phyloP scores from a whole-genome alignment of 768 basidiomycete genomes.

The Tricholoma saponaceum region DNA sequence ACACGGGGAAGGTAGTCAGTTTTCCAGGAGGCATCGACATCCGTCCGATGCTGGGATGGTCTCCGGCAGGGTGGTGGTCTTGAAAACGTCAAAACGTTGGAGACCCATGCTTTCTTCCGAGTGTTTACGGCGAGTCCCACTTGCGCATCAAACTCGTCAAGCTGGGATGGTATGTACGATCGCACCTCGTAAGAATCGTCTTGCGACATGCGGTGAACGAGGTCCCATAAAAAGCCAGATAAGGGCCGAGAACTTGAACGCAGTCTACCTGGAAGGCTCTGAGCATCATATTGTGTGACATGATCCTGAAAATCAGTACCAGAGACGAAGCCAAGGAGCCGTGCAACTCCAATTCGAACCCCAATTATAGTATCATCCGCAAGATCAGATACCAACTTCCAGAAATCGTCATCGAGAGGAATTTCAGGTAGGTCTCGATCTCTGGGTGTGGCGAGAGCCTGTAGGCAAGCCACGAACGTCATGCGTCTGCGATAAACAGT shows the following conservation, averaged over 20 bases:
- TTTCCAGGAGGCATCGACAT: neutral
- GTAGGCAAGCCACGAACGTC: slow-evolving; percentile 78
- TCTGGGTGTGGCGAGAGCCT: slow-evolving; percentile 46
- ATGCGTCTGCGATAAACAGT: slow-evolving; percentile 56
- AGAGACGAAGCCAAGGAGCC: slow-evolving; percentile 53
- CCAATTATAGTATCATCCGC: slow-evolving; percentile 71
- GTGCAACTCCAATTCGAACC: slow-evolving; percentile 83
- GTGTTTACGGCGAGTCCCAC: neutral
- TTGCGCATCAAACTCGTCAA: neutral
- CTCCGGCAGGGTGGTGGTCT: slow-evolving; percentile 26
- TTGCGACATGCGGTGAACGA: slow-evolving; percentile 44
- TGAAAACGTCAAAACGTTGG: slow-evolving; percentile 31
- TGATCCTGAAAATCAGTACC: slow-evolving; percentile 31
- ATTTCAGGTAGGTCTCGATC: slow-evolving; percentile 31
- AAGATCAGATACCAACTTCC: slow-evolving; percentile 52
- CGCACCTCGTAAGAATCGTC: slow-evolving; percentile 61
- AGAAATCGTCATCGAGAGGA: slow-evolving; percentile 43
- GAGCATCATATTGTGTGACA: slow-evolving; percentile 2
- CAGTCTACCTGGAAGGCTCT: slow-evolving; percentile 23
- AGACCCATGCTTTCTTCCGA: neutral
- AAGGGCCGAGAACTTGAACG: slow-evolving; percentile 24
- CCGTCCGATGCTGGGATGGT: neutral
- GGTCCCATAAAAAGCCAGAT: slow-evolving; percentile 30
- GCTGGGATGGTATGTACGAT: slow-evolving; percentile 44
- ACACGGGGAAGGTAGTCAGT: neutral